These are phyloP conservation scores for Starmera dryadoides DNA, from an alignment of 805 yeast species.

Conservation along the genomic window DNA sequence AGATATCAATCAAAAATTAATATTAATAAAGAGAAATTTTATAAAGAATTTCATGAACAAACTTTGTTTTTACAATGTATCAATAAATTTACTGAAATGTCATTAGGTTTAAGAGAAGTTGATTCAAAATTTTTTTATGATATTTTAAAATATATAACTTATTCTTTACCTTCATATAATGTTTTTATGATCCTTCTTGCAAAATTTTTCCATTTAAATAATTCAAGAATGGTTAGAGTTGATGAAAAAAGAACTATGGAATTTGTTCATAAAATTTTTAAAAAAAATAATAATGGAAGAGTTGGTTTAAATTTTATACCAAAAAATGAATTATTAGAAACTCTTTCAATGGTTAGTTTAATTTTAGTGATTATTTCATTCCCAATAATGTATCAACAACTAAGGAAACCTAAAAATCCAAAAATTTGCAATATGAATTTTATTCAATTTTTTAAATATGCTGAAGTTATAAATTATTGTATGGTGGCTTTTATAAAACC, in stretches of 20 bases:
- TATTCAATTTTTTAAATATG: not conserved
- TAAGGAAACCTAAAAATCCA: not conserved
- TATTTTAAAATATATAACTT: not conserved
- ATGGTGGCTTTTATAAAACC: not conserved
- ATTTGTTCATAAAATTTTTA: not conserved
- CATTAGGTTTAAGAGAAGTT: not conserved
- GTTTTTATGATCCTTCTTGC: not conserved
- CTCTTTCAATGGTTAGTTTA: not conserved
- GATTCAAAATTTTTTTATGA: not conserved
- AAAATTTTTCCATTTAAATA: not conserved
- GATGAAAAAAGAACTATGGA: not conserved
- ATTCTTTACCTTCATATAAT: not conserved
- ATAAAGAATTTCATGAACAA: not conserved
- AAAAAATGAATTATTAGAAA: not conserved
- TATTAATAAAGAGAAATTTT: not conserved
- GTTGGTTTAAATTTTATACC: not conserved
- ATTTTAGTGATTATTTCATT: not conserved
- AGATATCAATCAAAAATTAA: not conserved
- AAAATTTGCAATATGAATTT: not conserved
- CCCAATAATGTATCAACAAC: not conserved
- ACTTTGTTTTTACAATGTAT: not conserved
- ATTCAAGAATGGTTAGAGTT: not conserved
- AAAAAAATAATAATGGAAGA: not conserved
- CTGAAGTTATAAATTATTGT: not conserved
- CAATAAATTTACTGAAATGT: not conserved